Percentiles rank a stretch among this genome's conserved stretches.
phyloP scores from a whole-genome alignment of 2,329 filamentous ascomycete genomes.

The Arthrocladium fulminans region DNA sequence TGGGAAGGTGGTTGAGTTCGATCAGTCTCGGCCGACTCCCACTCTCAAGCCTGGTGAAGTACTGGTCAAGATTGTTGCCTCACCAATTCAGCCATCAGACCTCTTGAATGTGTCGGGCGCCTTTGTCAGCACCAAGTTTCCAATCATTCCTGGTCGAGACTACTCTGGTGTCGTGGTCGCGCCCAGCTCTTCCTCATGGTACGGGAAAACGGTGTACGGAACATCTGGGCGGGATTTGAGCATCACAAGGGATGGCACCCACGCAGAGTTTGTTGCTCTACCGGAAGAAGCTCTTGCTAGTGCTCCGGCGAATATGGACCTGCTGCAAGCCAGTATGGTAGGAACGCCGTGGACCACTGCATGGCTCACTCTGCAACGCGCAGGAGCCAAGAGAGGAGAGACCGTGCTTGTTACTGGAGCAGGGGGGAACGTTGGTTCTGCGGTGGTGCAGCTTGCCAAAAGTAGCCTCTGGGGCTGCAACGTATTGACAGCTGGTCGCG shows the following conservation, averaged over 20 bases:
- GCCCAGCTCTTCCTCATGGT: conserved; percentile 16
- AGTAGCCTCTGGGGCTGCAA: conserved; percentile 21
- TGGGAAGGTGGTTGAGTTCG: not conserved
- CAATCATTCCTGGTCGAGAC: conserved; percentile 27
- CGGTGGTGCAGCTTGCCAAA: conserved; percentile 22
- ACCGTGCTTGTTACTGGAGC: conserved; percentile 26
- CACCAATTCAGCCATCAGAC: conserved; percentile 27
- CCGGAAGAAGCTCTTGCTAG: conserved; percentile 31
- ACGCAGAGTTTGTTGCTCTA: conserved; percentile 33
- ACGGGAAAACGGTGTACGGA: conserved; percentile 26
- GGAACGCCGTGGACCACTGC: conserved; percentile 26
- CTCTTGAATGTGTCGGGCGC: conserved; percentile 27
- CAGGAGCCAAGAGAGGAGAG: conserved; percentile 20
- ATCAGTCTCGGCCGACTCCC: conserved; percentile 15
- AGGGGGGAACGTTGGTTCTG: conserved; percentile 25
- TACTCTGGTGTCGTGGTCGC: conserved; percentile 25
- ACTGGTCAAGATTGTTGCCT: conserved; percentile 24
- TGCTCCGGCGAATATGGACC: conserved; percentile 30
- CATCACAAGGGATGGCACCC: conserved; percentile 31
- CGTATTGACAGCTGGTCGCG: conserved; percentile 23
- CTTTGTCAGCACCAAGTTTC: conserved; percentile 26
- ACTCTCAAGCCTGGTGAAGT: conserved; percentile 17
- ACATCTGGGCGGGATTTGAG: conserved; percentile 26
- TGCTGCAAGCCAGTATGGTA: conserved; percentile 24
- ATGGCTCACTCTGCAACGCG: conserved; percentile 19